Conservation (phyloP, 2,329 filamentous ascomycete genomes). For the Neonectria sp. region DNA sequence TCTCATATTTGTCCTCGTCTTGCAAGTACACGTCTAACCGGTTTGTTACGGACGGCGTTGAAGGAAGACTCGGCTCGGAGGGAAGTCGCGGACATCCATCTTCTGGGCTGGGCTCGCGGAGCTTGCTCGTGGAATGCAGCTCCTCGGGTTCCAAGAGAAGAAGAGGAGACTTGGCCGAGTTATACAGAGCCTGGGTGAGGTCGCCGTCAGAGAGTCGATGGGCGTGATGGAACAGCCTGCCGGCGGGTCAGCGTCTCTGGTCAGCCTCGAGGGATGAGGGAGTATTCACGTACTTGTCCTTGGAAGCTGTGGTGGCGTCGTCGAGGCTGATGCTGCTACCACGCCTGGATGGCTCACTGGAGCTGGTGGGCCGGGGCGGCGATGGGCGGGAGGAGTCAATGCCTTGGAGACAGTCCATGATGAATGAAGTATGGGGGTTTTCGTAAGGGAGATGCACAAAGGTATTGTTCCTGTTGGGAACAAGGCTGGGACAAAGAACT, state of each 20-base stretch:
- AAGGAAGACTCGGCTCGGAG: slow-evolving; percentile 20
- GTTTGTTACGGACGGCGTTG: slow-evolving; percentile 1
- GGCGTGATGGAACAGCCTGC: slow-evolving; percentile 17
- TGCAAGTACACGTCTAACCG: slow-evolving; percentile 39
- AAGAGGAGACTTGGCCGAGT: slow-evolving; percentile 20
- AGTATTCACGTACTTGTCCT: slow-evolving; percentile 26
- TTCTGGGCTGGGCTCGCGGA: not conserved
- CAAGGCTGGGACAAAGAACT: not conserved
- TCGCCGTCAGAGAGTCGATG: not conserved
- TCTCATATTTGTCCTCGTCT: slow-evolving; percentile 32
- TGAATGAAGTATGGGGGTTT: not conserved
- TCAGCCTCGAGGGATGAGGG: not conserved
- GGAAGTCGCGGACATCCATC: slow-evolving; percentile 26
- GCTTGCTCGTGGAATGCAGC: not conserved
- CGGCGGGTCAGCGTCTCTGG: slow-evolving; percentile 17
- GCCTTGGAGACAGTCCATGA: slow-evolving; percentile 39
- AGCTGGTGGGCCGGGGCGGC: slow-evolving; percentile 4
- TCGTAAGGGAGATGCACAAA: not conserved
- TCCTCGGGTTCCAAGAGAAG: slow-evolving; percentile 21
- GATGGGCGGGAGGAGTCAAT: slow-evolving; percentile 38
- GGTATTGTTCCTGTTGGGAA: not conserved
- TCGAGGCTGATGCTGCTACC: slow-evolving; percentile 45
- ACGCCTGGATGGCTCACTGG: slow-evolving; percentile 16
- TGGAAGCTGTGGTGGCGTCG: slow-evolving; percentile 10
- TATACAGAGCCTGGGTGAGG: not conserved